phyloP scores from a whole-genome alignment of 2,329 filamentous ascomycete species.

The Penicillium rolfsii region DNA sequence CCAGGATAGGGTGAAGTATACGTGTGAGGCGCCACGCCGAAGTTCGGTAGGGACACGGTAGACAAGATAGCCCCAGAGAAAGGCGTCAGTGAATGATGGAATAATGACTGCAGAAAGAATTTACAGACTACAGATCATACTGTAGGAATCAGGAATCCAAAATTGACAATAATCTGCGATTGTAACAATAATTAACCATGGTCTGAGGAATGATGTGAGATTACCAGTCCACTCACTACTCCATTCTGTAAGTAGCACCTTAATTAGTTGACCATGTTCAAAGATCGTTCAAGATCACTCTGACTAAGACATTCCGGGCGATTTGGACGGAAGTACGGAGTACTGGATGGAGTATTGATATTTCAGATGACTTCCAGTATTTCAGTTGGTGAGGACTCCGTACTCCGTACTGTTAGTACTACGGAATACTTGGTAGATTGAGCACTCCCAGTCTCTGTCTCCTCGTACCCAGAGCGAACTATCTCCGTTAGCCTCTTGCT shows the following conservation, averaged over 20 bases:
- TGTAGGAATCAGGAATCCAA: background rate
- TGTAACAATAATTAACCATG: background rate
- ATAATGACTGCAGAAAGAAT: background rate
- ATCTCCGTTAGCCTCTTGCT: constrained; percentile 1
- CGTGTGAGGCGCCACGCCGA: constrained; percentile 14
- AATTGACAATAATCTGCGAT: background rate
- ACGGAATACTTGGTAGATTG: background rate
- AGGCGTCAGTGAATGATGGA: background rate
- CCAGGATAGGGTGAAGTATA: background rate
- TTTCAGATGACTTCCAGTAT: too few species aligned
- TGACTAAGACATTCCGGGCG: background rate
- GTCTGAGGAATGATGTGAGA: background rate
- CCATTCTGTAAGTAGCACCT: too few species aligned
- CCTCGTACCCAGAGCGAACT: background rate
- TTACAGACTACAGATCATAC: background rate
- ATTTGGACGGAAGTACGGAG: background rate
- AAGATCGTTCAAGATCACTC: background rate
- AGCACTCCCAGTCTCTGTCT: background rate
- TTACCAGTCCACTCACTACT: background rate
- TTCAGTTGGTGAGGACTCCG: background rate
- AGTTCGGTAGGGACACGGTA: constrained; percentile 7
- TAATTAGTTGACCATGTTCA: background rate
- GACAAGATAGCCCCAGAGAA: background rate
- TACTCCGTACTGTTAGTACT: background rate
- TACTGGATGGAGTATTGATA: background rate